Conservation (phyloP, 2,329 filamentous ascomycete species). For the Alternaria brassicae region DNA sequence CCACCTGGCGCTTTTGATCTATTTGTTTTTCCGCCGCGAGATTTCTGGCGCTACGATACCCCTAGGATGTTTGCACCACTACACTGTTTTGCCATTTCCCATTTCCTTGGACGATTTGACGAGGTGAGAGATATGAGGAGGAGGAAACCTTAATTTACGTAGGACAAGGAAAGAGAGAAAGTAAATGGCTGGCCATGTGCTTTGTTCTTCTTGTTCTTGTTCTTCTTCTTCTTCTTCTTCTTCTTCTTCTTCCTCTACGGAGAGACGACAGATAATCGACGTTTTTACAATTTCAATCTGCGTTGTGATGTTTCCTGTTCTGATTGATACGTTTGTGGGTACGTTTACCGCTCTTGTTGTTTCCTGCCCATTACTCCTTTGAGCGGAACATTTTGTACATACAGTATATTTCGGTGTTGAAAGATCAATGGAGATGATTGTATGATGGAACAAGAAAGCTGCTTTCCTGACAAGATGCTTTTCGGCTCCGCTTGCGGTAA, state of each 20-base stretch:
- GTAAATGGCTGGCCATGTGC: constrained; percentile 5
- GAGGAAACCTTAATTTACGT: neutral
- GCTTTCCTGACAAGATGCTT: neutral
- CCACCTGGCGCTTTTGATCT: constrained; percentile 14
- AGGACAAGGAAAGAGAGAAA: neutral
- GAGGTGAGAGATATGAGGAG: neutral
- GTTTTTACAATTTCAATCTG: neutral
- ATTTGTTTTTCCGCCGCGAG: constrained; percentile 1
- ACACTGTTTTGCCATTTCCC: neutral
- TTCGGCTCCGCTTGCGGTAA: neutral
- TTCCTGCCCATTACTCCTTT: neutral
- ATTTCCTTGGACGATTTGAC: constrained; percentile 10
- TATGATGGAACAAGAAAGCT: neutral
- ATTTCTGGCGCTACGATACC: constrained; percentile 26
- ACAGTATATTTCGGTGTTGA: neutral
- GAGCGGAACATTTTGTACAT: neutral
- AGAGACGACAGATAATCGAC: neutral
- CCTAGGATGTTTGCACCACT: constrained; percentile 11
- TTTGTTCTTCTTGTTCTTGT: neutral
- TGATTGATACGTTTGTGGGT: neutral
- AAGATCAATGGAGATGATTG: neutral
- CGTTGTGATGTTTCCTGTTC: neutral
- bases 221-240: too few relatives aligned
- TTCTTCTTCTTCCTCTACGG: neutral
- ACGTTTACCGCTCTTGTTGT: neutral